phyloP scores from a whole-genome alignment of 1,284 basidiomycete species.

The Paramarasmius palmivorus region DNA sequence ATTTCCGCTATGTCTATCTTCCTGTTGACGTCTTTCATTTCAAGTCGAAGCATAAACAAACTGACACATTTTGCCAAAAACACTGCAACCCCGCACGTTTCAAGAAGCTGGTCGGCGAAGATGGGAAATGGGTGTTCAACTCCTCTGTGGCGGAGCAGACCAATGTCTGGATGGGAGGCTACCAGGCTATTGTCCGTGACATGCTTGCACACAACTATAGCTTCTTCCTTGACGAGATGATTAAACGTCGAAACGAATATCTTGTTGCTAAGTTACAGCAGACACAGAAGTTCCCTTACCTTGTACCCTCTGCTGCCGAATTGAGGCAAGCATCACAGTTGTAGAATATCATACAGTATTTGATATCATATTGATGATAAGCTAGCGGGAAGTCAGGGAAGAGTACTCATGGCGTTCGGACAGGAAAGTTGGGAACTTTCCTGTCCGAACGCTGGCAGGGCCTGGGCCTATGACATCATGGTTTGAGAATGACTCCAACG shows the following conservation, averaged over 20 bases:
- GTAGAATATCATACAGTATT: neutral
- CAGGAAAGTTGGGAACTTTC: no score
- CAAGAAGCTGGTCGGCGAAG: constrained; percentile 28
- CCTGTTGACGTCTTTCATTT: no score
- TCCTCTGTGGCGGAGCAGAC: constrained; percentile 30
- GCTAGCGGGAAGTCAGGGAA: neutral
- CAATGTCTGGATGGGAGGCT: constrained; percentile 34
- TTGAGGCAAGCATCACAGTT: neutral
- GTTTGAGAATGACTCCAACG: no score
- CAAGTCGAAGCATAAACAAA: constrained; percentile 35
- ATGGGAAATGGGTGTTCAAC: constrained; percentile 31
- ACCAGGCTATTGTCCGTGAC: constrained; percentile 27
- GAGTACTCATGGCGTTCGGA: no score
- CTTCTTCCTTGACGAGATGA: constrained; percentile 41
- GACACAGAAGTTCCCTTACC: constrained; percentile 1
- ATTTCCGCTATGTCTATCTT: constrained; percentile 34
- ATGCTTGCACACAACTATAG: constrained; percentile 28
- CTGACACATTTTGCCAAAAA: constrained; percentile 31
- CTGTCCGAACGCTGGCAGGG: no score
- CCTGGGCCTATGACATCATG: no score
- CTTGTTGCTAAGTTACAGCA: constrained; percentile 17
- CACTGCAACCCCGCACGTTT: constrained; percentile 36
- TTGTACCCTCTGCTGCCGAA: neutral
- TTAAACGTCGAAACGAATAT: constrained; percentile 25
- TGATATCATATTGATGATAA: neutral